phyloP scores from a whole-genome alignment of 805 yeast species.

The Schwanniomyces vanrijiae region DNA sequence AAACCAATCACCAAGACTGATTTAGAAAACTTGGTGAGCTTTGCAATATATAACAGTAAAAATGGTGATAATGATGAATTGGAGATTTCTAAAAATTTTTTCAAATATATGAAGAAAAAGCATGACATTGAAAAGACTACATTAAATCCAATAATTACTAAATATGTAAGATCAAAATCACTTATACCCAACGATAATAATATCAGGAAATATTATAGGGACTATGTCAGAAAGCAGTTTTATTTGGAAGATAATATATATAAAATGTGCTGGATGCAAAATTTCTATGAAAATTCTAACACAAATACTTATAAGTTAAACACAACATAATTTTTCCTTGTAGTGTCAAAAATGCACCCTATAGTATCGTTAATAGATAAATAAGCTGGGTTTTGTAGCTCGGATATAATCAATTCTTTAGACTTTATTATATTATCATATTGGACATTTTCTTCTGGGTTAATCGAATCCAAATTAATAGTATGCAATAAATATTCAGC shows the following conservation, averaged over 20 bases:
- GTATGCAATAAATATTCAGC: neutral
- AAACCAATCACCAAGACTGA: conserved; percentile 21
- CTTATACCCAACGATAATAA: conserved; percentile 31
- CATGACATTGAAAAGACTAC: conserved; percentile 11
- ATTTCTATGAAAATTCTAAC: conserved; percentile 20
- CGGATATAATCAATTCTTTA: neutral
- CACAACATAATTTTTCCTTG: conserved; percentile 39
- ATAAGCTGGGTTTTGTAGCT: conserved; percentile 23
- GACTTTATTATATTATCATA: neutral
- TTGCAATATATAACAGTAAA: conserved; percentile 12
- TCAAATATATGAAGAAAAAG: conserved; percentile 25
- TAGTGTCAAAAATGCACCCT: conserved; percentile 42
- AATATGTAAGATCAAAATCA: conserved; percentile 20
- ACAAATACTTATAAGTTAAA: conserved; percentile 17
- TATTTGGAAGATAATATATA: conserved; percentile 19
- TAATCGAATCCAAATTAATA: neutral
- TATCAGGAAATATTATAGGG: conserved; percentile 24
- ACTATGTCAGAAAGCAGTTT: conserved; percentile 30
- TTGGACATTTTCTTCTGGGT: neutral
- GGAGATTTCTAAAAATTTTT: conserved; percentile 23
- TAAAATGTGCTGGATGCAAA: conserved; percentile 22
- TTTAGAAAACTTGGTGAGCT: conserved; percentile 16
- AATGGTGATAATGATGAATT: neutral
- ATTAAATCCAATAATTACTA: conserved; percentile 16
- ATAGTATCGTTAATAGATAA: conserved; percentile 31